Conservation (phyloP, 106 monocot genomes). For the Phalaenopsis aphrodite region DNA sequence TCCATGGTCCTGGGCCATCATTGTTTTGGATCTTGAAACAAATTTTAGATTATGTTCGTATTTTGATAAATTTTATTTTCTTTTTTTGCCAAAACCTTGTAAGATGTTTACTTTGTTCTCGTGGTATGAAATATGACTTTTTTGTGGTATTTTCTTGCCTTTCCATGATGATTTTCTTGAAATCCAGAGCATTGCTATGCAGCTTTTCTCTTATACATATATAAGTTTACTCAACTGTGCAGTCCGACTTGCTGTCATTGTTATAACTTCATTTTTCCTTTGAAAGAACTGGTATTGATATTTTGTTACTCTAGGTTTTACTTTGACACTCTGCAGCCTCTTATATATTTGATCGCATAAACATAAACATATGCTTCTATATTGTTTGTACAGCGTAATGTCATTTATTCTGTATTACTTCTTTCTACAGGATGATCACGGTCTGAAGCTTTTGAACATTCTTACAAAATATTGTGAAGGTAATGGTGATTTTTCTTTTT, state of each 20-base stretch:
- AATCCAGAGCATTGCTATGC: not conserved
- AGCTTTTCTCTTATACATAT: not conserved
- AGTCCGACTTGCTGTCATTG: not conserved
- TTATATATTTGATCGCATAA: not conserved
- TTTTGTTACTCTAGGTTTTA: not conserved
- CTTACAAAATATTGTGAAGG: constrained; percentile 96
- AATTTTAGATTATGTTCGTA: not conserved
- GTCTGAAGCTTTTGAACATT: constrained; percentile 80
- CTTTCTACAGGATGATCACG: constrained; percentile 67
- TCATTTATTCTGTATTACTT: not conserved
- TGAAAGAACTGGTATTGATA: not conserved
- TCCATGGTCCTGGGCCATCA: not conserved
- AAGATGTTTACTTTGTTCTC: not conserved
- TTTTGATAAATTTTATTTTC: not conserved
- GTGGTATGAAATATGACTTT: not conserved
- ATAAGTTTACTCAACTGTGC: not conserved
- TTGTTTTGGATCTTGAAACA: not conserved
- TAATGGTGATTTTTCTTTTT: constrained; percentile 11
- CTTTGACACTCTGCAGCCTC: not conserved
- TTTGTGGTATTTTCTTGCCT: not conserved
- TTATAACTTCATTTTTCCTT: not conserved
- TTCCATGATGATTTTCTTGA: not conserved
- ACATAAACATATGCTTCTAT: not conserved
- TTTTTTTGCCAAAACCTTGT: not conserved
- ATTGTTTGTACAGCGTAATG: not conserved